phyloP scores from a whole-genome alignment of 192 early-diverging fungal genomes.

The Coemansia erecta region DNA sequence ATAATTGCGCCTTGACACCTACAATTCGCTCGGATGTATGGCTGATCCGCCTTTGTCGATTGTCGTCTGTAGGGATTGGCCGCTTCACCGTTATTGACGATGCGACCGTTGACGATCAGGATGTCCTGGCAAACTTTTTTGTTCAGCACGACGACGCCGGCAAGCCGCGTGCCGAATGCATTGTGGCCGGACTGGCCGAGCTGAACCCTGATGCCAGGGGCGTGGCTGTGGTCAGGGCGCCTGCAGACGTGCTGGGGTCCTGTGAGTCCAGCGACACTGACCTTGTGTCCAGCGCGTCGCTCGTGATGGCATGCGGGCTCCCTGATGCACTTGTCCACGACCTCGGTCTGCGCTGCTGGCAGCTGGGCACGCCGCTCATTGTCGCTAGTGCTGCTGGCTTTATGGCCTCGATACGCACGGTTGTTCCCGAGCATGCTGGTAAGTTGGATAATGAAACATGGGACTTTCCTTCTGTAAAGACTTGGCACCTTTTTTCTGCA shows the following conservation, averaged over 20 bases:
- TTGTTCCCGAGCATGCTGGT: slow-evolving; percentile 78
- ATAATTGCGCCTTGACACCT: not conserved
- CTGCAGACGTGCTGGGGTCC: slow-evolving; percentile 66
- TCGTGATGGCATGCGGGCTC: slow-evolving; percentile 76
- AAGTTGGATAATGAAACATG: slow-evolving; percentile 19
- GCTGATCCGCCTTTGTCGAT: not conserved
- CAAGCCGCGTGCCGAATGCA: slow-evolving; percentile 60
- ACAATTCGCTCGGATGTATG: not conserved
- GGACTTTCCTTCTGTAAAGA: not conserved
- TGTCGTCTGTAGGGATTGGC: slow-evolving; percentile 74
- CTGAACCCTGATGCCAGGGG: slow-evolving; percentile 87
- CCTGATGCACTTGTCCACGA: slow-evolving; percentile 54
- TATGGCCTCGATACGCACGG: slow-evolving; percentile 68
- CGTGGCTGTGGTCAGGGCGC: slow-evolving; percentile 56
- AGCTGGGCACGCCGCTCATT: slow-evolving; percentile 64
- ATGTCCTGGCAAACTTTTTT: slow-evolving; percentile 92
- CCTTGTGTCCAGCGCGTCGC: slow-evolving; percentile 58
- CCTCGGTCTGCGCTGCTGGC: slow-evolving; percentile 65
- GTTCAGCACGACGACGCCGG: slow-evolving; percentile 67
- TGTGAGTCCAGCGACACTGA: slow-evolving; percentile 61
- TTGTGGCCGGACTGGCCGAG: slow-evolving; percentile 68
- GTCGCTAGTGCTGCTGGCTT: slow-evolving; percentile 73
- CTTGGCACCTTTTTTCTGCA: slow-evolving; percentile 8
- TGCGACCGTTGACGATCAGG: slow-evolving; percentile 60
- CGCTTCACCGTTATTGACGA: slow-evolving; percentile 83